Percentiles rank a stretch among this genome's conserved stretches.
Conservation (phyloP, 2,329 filamentous ascomycete genomes). For the Didymella segeticola region DNA sequence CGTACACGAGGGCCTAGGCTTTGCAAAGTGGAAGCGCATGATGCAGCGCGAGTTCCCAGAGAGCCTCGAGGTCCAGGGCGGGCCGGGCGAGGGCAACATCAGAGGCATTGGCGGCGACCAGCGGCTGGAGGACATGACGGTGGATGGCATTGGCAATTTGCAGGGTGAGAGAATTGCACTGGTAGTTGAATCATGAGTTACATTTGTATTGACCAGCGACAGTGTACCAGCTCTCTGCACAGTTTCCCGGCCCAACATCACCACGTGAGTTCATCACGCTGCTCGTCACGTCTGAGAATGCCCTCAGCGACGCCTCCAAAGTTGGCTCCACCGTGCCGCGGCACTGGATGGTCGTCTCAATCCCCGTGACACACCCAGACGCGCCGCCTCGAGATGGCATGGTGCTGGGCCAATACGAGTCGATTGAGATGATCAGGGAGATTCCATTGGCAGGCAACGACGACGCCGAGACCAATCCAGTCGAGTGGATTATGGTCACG, state of each 20-base stretch:
- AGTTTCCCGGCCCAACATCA: conserved; percentile 87
- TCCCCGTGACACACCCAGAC: conserved; percentile 79
- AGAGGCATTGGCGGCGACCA: conserved; percentile 85
- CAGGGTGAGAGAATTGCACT: conserved; percentile 59
- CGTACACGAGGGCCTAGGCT: conserved; percentile 78
- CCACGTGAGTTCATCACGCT: conserved; percentile 87
- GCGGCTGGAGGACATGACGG: conserved; percentile 68
- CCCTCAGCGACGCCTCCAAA: conserved; percentile 57
- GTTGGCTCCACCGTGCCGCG: conserved; percentile 58
- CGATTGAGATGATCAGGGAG: conserved; percentile 88
- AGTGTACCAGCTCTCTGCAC: conserved; percentile 86
- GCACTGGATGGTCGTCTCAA: conserved; percentile 87
- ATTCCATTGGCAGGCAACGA: conserved; percentile 62
- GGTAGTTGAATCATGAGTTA: too few relatives aligned
- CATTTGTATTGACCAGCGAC: conserved; percentile 16
- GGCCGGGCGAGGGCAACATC: conserved; percentile 75
- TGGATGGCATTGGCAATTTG: conserved; percentile 66
- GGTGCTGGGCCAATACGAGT: conserved; percentile 87
- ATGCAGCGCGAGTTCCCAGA: conserved; percentile 81
- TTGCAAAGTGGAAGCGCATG: conserved; percentile 77
- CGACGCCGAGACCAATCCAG: conserved; percentile 65
- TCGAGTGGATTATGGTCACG: conserved; percentile 95
- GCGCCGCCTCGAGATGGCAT: conserved; percentile 74
- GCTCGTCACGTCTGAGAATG: conserved; percentile 69
- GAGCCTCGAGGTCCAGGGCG: conserved; percentile 73